These are phyloP conservation scores for Jamesozyma piceae DNA, from an alignment of 805 yeast genomes.

Conservation along the genomic window DNA sequence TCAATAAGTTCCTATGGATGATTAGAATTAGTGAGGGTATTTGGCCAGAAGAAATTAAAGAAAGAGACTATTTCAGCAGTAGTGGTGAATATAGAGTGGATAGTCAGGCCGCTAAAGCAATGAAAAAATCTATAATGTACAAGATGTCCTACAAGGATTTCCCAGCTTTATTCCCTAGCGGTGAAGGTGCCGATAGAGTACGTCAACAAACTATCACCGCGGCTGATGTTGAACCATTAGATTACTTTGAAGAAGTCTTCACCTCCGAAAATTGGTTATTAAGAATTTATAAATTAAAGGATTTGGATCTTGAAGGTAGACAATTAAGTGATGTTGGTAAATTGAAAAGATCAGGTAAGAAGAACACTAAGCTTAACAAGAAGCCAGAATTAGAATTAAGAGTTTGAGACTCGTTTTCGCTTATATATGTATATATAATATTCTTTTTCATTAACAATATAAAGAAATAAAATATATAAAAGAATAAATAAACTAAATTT, in stretches of 20 bases:
- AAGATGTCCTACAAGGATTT: slow-evolving; percentile 88
- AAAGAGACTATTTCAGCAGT: slow-evolving; percentile 72
- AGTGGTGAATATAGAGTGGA: slow-evolving; percentile 87
- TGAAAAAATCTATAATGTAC: slow-evolving; percentile 88
- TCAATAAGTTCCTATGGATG: slow-evolving; percentile 98
- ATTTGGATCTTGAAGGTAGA: slow-evolving; percentile 80
- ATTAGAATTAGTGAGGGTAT: slow-evolving; percentile 96
- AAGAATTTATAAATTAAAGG: slow-evolving; percentile 85
- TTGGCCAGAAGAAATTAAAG: slow-evolving; percentile 97
- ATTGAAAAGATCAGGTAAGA: slow-evolving; percentile 36
- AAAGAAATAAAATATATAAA: not conserved
- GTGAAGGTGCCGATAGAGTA: slow-evolving; percentile 71
- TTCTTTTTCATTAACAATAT: not conserved
- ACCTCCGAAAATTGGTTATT: slow-evolving; percentile 96
- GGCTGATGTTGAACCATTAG: slow-evolving; percentile 44
- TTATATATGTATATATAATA: not conserved
- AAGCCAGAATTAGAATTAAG: slow-evolving; percentile 49
- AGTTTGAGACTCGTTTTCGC: slow-evolving; percentile 9
- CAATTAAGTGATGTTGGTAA: slow-evolving; percentile 49
- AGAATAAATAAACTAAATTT: not conserved
- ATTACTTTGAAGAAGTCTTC: slow-evolving; percentile 84
- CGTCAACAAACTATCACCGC: slow-evolving; percentile 69
- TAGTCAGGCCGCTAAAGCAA: slow-evolving; percentile 66
- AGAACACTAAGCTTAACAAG: slow-evolving; percentile 29
- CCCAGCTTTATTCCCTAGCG: slow-evolving; percentile 53